phyloP scores from a whole-genome alignment of 2,329 filamentous ascomycete species.

The Beauveria asiatica region DNA sequence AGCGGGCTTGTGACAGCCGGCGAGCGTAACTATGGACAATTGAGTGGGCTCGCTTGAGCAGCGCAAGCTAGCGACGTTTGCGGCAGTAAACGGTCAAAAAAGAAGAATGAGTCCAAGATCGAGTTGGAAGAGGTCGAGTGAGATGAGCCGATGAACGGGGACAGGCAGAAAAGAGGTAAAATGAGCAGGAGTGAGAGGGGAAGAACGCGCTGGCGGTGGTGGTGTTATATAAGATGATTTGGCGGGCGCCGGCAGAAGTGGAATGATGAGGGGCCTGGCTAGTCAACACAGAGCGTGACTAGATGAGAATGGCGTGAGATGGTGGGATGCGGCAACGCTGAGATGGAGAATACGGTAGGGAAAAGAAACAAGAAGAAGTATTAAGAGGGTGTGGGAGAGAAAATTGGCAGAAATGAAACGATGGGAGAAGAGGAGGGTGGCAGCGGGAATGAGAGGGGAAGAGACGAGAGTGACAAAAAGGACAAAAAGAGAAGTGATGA shows the following conservation, averaged over 20 bases:
- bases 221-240: slow-evolving; percentile 2
- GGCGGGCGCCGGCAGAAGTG: slow-evolving; percentile 2
- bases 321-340: not conserved
- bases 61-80: slow-evolving; percentile 5
- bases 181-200: slow-evolving; percentile 1
- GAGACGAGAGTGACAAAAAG: not conserved
- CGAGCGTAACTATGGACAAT: not conserved
- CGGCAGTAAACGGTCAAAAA: not conserved
- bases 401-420: not conserved
- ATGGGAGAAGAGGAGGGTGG: not conserved
- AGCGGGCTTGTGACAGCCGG: slow-evolving; percentile 1
- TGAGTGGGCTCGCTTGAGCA: slow-evolving; percentile 1
- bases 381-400: not conserved
- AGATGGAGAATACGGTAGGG: not conserved
- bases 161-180: not conserved
- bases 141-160: not conserved
- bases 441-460: not conserved
- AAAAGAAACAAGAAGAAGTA: not conserved
- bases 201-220: not conserved
- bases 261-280: not conserved
- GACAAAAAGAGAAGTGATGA: not conserved
- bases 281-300: not conserved
- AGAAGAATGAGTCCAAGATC: not conserved
- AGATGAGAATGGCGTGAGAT: not conserved
- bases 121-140: not conserved